Base-by-base conservation (phyloP, 192 early-diverging fungal species). In the Coemansia sp. region DNA sequence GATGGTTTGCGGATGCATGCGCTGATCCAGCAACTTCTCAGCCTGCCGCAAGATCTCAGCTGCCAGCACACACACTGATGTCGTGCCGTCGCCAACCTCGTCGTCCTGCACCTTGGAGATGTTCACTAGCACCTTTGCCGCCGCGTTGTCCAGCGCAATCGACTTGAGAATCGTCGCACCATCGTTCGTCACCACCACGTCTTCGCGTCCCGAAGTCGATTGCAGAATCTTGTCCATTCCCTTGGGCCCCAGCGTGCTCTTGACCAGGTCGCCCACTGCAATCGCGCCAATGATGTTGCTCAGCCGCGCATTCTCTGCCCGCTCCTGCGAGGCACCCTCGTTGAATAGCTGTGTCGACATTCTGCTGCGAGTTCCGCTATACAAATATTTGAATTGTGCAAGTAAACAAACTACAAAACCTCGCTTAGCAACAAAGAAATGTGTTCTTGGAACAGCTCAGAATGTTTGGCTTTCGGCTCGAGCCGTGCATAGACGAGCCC, bases 221-320 rank as follows among this genome's bases (percentile, higher is more conserved):
- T 99, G 97, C 66, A 99, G 87, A 66, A 96, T 97, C 83, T 99
- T 99, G 84, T 99, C 97, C 95, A 99, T 97, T 71, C 97, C 97
- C 80, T 97, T 96, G 63, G 97, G 97, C 20, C 97, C 97, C 18
- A 97, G 85, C 12, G 97, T 97, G 71, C 88, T 92, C 73, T 97
- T 97, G 58, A 99, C 94, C 61, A 99, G 85, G 85, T 99, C 97
- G 42, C 95, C 97, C 49, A 99, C 91, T 54, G 97, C 97, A 70
- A 99, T 99, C 38, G 97, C 97, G 6, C 97, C 97, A 62, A 99
- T 94, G 79, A 99, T 74, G 75, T 82, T 82, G 75, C 68, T 80
- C 67, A 98, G 70, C 73, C 97, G 97, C 57, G 97, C 97, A 77
- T 97, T 95, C 71, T 98, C 97, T 20, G 95, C 97, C 54, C 93